These are phyloP conservation scores for Neurospora sp. DNA, from an alignment of 495 filamentous ascomycete species.

Conservation along the genomic window DNA sequence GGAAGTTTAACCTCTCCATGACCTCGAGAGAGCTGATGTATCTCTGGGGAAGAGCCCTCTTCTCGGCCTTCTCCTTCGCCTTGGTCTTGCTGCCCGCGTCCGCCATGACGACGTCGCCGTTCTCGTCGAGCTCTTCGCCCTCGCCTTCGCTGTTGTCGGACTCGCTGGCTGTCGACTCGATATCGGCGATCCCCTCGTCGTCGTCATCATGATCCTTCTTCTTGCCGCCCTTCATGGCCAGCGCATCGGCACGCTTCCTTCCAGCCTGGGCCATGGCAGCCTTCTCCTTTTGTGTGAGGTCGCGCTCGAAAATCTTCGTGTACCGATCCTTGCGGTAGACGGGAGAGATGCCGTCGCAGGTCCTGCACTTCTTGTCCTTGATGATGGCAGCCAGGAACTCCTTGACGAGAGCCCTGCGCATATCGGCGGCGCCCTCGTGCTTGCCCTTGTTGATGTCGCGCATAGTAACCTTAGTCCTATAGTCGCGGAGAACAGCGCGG, in stretches of 20 bases:
- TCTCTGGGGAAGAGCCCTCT: conserved; percentile 34
- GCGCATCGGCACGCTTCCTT: conserved; percentile 56
- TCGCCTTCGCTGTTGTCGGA: conserved; percentile 38
- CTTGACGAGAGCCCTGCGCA: conserved; percentile 64
- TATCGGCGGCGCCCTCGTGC: conserved; percentile 69
- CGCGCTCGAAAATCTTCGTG: conserved; percentile 87
- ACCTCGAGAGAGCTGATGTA: conserved; percentile 71
- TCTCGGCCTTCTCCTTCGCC: conserved; percentile 14
- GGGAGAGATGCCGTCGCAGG: conserved; percentile 65
- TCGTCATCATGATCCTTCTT: conserved; percentile 17
- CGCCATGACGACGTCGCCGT: conserved; percentile 44
- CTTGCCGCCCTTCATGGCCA: conserved; percentile 30
- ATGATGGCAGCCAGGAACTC: conserved; percentile 65
- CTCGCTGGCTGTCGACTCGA: conserved; percentile 41
- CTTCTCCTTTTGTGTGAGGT: conserved; percentile 57
- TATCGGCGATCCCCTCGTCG: conserved; percentile 66
- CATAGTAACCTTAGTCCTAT: conserved; percentile 38
- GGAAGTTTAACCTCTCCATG: conserved; percentile 57
- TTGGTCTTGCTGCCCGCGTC: conserved; percentile 25
- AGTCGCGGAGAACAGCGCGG: conserved; percentile 48
- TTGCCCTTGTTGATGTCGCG: conserved; percentile 53
- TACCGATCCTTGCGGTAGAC: conserved; percentile 75
- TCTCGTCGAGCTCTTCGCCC: conserved; percentile 41
- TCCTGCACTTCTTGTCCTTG: conserved; percentile 55
- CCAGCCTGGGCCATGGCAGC: conserved; percentile 62